Conservation (phyloP, 2,329 filamentous ascomycete species). For the Penicillium sp. region DNA sequence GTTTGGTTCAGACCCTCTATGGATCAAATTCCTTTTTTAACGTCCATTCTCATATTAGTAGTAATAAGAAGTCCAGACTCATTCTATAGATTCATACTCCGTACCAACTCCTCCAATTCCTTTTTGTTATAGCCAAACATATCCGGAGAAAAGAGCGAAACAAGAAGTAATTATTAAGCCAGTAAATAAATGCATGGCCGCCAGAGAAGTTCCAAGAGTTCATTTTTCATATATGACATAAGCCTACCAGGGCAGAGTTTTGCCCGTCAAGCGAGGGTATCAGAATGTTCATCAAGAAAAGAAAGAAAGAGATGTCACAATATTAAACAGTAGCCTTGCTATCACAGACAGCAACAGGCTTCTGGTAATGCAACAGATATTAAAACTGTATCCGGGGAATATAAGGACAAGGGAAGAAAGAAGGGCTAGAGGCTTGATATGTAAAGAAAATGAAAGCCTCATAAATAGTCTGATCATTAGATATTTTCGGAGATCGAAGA, state of each 20-base stretch:
- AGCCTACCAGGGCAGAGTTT: neutral
- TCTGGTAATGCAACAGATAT: slow-evolving; percentile 17
- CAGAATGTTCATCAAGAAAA: slow-evolving; percentile 14
- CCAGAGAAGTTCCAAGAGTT: slow-evolving; percentile 1
- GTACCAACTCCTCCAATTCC: neutral
- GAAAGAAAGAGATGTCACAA: neutral
- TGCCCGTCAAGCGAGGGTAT: slow-evolving; percentile 23
- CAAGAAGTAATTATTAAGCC: neutral
- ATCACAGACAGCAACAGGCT: slow-evolving; percentile 10
- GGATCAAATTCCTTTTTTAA: neutral
- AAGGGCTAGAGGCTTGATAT: neutral
- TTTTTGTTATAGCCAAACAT: neutral
- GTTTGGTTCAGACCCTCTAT: neutral
- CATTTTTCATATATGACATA: slow-evolving; percentile 13
- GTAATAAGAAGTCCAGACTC: neutral
- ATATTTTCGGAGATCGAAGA: neutral
- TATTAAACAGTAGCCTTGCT: slow-evolving; percentile 2
- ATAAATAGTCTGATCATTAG: slow-evolving; percentile 1
- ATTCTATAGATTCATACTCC: neutral
- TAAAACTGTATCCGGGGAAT: slow-evolving; percentile 12
- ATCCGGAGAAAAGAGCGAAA: neutral
- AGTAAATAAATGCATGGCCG: neutral
- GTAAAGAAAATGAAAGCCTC: neutral
- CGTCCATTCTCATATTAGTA: neutral
- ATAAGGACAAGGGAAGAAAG: slow-evolving; percentile 5